A percentile compares a stretch with the other conserved stretches of the same genome.
phyloP scores from a whole-genome alignment of 805 yeast genomes.

The Candida gorgasii region DNA sequence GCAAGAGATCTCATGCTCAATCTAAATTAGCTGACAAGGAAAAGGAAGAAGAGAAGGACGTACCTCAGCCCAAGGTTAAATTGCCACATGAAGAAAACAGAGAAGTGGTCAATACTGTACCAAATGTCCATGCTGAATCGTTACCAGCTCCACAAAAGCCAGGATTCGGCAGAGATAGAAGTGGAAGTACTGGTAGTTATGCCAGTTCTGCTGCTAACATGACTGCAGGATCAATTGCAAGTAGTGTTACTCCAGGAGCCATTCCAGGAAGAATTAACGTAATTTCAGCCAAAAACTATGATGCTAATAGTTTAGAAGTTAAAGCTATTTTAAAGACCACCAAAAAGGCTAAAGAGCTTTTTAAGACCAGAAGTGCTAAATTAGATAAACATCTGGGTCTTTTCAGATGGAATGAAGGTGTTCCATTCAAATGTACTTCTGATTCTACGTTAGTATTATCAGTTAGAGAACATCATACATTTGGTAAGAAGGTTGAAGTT shows the following conservation, averaged over 20 bases:
- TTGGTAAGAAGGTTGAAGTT: constrained; percentile 68
- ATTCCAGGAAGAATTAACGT: constrained; percentile 58
- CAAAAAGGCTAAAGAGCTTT: constrained; percentile 55
- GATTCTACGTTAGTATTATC: constrained; percentile 61
- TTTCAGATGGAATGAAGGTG: constrained; percentile 61
- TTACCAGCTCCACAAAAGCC: constrained; percentile 44
- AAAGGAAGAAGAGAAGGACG: neutral
- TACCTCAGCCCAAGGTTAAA: constrained; percentile 8
- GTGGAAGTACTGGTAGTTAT: constrained; percentile 26
- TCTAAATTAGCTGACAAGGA: neutral
- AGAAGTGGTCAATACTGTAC: constrained; percentile 24
- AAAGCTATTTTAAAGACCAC: constrained; percentile 52
- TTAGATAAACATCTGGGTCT: constrained; percentile 39
- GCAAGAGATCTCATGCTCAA: constrained; percentile 24
- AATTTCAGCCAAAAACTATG: constrained; percentile 47
- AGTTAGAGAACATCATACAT: constrained; percentile 65
- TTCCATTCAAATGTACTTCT: constrained; percentile 65
- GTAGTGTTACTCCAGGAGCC: constrained; percentile 35
- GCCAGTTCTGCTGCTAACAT: constrained; percentile 20
- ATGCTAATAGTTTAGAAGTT: constrained; percentile 45
- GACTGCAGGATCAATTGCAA: constrained; percentile 34
- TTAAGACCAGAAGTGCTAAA: constrained; percentile 63
- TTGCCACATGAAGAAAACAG: constrained; percentile 4
- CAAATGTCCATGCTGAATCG: constrained; percentile 31
- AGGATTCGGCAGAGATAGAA: constrained; percentile 21